Percentiles rank a stretch among this genome's conserved stretches.
phyloP scores from a whole-genome alignment of 306 rosid genomes.

The Prunus fruticosa region DNA sequence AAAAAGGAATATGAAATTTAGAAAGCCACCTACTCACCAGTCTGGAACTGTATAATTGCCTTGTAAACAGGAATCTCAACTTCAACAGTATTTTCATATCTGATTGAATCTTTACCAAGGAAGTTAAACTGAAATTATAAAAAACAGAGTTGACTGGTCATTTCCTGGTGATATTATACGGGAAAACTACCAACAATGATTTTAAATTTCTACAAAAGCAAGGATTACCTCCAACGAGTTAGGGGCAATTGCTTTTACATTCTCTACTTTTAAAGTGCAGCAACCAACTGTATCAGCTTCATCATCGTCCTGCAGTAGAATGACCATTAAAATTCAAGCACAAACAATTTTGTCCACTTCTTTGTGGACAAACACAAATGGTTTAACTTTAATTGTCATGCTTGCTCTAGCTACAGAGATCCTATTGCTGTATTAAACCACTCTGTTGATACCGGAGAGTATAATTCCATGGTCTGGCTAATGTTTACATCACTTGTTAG shows the following conservation, averaged over 20 bases:
- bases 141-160: conserved; percentile 20
- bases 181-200: not conserved
- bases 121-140: conserved; percentile 85
- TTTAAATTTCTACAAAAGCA: conserved; percentile 8
- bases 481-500: not conserved
- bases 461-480: too few species aligned
- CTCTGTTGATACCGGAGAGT: too few species aligned
- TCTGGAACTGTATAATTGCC: conserved; percentile 79
- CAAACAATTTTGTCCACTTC: not conserved
- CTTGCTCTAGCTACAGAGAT: not conserved
- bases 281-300: conserved; percentile 95
- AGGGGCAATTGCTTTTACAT: conserved; percentile 70
- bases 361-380: not conserved
- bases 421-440: not conserved
- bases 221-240: conserved; percentile 65
- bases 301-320: conserved; percentile 68
- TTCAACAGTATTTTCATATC: conserved; percentile 79
- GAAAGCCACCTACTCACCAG: conserved; percentile 44
- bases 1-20: not conserved
- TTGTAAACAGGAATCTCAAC: conserved; percentile 90
- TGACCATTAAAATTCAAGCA: conserved; percentile 10
- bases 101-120: conserved; percentile 99
- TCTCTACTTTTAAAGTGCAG: conserved; percentile 94
- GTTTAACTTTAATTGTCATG: not conserved
- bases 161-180: conserved; percentile 4